These are phyloP conservation scores for Phytophthora foliorum DNA, from an alignment of 352 stramenopile species.

Conservation along the genomic window DNA sequence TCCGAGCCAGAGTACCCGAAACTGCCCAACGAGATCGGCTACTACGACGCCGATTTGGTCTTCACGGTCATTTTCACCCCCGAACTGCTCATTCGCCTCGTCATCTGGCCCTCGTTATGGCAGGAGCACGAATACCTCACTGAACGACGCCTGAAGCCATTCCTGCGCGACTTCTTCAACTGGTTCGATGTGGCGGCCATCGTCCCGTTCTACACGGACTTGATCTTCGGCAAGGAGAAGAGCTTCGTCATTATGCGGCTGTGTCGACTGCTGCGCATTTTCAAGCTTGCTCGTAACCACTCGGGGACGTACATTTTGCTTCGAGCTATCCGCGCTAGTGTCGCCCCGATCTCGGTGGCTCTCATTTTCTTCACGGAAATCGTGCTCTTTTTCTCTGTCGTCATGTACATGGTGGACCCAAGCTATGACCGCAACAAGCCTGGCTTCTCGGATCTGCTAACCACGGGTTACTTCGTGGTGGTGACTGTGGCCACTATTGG, in stretches of 20 bases:
- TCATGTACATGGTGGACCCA: slow-evolving; percentile 86
- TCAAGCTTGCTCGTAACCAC: slow-evolving; percentile 82
- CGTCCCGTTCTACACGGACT: slow-evolving; percentile 78
- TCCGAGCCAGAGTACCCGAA: slow-evolving; percentile 71
- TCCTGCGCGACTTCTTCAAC: slow-evolving; percentile 82
- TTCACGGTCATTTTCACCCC: slow-evolving; percentile 81
- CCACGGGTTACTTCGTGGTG: slow-evolving; percentile 79
- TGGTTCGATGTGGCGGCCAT: slow-evolving; percentile 84
- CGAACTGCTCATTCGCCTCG: slow-evolving; percentile 72
- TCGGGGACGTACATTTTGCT: slow-evolving; percentile 84
- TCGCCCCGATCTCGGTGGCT: slow-evolving; percentile 82
- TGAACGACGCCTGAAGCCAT: slow-evolving; percentile 70
- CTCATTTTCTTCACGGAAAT: slow-evolving; percentile 88
- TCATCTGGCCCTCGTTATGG: slow-evolving; percentile 84
- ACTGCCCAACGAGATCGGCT: slow-evolving; percentile 56
- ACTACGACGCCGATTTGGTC: slow-evolving; percentile 72
- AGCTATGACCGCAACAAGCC: slow-evolving; percentile 68
- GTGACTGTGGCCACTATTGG: slow-evolving; percentile 82
- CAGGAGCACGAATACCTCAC: slow-evolving; percentile 75
- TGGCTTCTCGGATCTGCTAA: slow-evolving; percentile 82
- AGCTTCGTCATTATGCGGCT: slow-evolving; percentile 81
- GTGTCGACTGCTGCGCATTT: slow-evolving; percentile 79
- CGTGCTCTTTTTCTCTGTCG: slow-evolving; percentile 81
- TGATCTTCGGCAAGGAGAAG: slow-evolving; percentile 78
- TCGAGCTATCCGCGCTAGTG: slow-evolving; percentile 72